Percentiles rank a stretch among this genome's conserved stretches.
Conservation (phyloP, 257 asterid species). For the Nicotiana obtusifolia region DNA sequence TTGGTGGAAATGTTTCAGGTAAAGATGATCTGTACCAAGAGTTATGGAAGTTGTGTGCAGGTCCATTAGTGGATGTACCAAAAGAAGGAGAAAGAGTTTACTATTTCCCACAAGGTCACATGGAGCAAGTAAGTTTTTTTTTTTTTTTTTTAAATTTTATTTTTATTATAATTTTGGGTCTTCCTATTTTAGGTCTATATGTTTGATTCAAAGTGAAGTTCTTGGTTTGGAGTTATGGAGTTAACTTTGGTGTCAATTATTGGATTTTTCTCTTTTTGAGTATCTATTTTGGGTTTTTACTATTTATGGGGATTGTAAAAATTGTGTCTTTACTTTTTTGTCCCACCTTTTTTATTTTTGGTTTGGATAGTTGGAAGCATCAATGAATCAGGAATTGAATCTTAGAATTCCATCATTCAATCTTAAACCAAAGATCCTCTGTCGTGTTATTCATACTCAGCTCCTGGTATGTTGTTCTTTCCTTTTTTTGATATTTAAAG, state of each 20-base stretch:
- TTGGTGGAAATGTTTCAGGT: conserved; percentile 18
- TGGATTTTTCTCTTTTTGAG: not conserved
- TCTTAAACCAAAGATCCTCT: conserved; percentile 80
- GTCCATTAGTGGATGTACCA: conserved; percentile 91
- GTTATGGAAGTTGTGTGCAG: conserved; percentile 95
- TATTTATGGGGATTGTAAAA: conserved; percentile 14
- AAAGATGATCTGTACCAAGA: conserved; percentile 55
- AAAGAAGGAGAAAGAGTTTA: conserved; percentile 62
- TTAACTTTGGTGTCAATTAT: conserved; percentile 10
- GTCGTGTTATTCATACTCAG: conserved; percentile 52
- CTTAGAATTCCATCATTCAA: conserved; percentile 68
- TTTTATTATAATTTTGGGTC: not conserved
- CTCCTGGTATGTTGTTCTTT: conserved; percentile 53
- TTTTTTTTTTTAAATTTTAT: not conserved
- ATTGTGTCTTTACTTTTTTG: conserved; percentile 13
- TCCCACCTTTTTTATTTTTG: conserved; percentile 17
- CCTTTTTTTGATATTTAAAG: conserved; percentile 3
- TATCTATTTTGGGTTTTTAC: not conserved
- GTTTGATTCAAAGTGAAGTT: conserved; percentile 17
- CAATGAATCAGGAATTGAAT: conserved; percentile 80
- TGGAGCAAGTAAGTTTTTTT: conserved; percentile 75
- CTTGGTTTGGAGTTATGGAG: conserved; percentile 16
- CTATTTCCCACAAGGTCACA: conserved; percentile 98
- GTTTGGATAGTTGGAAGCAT: conserved; percentile 77
- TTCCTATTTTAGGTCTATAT: not conserved